These are phyloP conservation scores for Leishmania amazonensis DNA, from an alignment of 208 protist species.

Conservation along the genomic window DNA sequence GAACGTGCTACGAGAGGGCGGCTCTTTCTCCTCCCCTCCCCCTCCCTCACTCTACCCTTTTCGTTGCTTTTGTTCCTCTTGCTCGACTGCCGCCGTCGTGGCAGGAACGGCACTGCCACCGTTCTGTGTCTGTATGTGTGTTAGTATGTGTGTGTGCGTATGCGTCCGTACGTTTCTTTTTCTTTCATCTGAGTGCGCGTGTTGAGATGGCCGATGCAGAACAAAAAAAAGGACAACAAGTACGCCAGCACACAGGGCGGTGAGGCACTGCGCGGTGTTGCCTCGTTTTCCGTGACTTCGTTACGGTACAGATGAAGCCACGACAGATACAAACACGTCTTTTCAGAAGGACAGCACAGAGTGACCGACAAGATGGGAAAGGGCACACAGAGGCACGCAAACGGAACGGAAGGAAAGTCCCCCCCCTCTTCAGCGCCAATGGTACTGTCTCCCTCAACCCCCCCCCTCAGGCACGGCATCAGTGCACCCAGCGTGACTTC, in stretches of 20 bases:
- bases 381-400: neutral
- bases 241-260: neutral
- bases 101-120: neutral
- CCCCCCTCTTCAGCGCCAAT: neutral
- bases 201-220: neutral
- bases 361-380: neutral
- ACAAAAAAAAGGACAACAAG: neutral
- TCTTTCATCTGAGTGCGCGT: neutral
- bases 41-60: neutral
- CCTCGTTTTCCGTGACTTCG: neutral
- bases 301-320: neutral
- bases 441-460: no score
- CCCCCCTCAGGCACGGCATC: neutral
- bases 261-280: neutral
- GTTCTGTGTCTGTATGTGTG: neutral
- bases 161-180: neutral
- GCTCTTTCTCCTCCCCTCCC: neutral
- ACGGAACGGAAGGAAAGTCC: no score
- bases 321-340: neutral
- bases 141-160: neutral
- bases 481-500: neutral
- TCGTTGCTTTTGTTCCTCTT: neutral
- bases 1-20: neutral
- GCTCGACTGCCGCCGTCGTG: neutral
- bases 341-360: neutral